Conservation (phyloP, 176 grass and related monocot genomes). For the Paspalum vaginatum region DNA sequence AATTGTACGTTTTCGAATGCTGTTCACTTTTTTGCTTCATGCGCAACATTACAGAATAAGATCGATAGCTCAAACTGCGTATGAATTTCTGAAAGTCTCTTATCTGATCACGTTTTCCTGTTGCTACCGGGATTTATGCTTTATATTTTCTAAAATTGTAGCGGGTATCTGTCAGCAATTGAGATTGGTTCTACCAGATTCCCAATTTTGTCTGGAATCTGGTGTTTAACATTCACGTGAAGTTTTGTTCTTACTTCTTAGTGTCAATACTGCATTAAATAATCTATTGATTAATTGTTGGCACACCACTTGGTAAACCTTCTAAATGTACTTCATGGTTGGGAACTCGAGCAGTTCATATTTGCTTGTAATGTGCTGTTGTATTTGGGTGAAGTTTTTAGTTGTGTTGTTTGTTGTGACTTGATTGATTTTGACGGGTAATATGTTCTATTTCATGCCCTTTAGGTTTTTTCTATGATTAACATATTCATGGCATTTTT, state of each 20-base stretch:
- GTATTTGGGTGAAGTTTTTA: constrained; percentile 27
- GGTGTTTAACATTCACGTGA: constrained; percentile 16
- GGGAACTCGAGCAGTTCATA: not conserved
- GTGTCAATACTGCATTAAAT: not conserved
- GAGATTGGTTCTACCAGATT: not conserved
- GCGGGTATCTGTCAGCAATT: not conserved
- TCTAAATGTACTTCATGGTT: not conserved
- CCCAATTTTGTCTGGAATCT: not conserved
- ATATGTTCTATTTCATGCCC: not conserved
- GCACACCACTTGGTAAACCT: not conserved
- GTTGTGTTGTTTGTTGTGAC: constrained; percentile 8
- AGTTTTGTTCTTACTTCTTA: constrained; percentile 10
- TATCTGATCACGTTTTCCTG: not conserved
- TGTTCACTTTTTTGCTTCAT: not conserved
- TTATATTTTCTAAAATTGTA: not conserved
- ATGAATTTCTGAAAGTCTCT: not conserved
- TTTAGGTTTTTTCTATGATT: constrained; percentile 3
- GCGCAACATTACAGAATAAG: not conserved
- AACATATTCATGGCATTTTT: constrained; percentile 39
- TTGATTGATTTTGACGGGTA: not conserved
- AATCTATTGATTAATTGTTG: not conserved
- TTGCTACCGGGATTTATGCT: not conserved
- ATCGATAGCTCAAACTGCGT: not conserved
- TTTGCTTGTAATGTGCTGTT: not conserved
- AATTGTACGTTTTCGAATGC: constrained; percentile 63